Base-by-base conservation (phyloP, 495 filamentous ascomycete species). In the Aspergillus sclerotiicarbonarius region DNA sequence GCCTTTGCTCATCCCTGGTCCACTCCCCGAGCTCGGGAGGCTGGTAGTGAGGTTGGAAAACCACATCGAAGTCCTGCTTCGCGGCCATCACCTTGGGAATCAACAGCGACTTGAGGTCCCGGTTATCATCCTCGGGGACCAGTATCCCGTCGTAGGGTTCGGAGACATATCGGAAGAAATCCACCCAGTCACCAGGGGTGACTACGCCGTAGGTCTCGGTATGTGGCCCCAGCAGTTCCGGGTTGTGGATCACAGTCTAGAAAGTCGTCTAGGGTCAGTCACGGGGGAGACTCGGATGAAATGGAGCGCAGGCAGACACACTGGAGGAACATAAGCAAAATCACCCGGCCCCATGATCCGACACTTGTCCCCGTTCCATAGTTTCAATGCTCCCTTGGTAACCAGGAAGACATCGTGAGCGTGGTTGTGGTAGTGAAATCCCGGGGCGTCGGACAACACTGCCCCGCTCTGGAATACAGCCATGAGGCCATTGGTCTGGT, bases 51-150 rank as follows among this genome's bases (percentile, higher is more conserved):
- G 71, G 74, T 48, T 74, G 71, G 57, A 77, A 77, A 0, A 80
- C 71, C 31, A 81, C 74, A 53, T 81, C 78, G 59, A 76, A 80
- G 57, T 80, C 67, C 9, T 70, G 75, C 37, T 76, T 74, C 1
- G 76, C 78, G n/a, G 75, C 75, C 70, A 77, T 79, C 6, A 81
- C 69, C 59, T 77, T 79, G n/a, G 77, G 77, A 43, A 80, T 76
- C 39, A 81, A 49, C 6, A 72, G 56, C 9, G 71, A 65, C 48
- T 74, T 75, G 16, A 72, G 61, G 59, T 75, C 75, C 9, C 78
- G 71, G 32, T 73, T 55, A 53, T 80, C 78, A 49, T 52, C 62
- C 44, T 78, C 76, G 10, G 82, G 80, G 35, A 78, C 76, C 31
- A 83, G 67, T 51, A 82, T 58, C 18, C 81, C 74, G n/a, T 70